Evolutionary conservation across 768 basidiomycete genomes (phyloP), one percentile per base, ranked within the genome.

Genomic region (Boletus rubroflammeus): DNA sequence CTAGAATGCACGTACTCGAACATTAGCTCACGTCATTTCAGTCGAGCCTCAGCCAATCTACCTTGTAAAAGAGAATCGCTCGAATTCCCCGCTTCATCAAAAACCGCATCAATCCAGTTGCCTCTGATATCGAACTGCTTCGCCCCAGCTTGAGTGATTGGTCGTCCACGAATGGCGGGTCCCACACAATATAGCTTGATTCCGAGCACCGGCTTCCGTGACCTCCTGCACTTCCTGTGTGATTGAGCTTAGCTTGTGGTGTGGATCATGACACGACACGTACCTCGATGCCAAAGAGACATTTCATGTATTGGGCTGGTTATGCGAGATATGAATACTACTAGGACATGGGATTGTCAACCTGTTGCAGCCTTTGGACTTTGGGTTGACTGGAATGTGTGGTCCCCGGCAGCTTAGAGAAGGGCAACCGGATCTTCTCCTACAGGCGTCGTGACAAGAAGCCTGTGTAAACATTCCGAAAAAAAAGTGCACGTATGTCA

Each of bases 51-150:
- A 43, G 13, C 11, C 36, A 17, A 47, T 58, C 15, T 48, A 86
- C 90, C 76, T 90, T 88, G 76, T 91, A 93, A 66, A 95, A 96
- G n/a, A 96, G 71, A 55, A 96, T 93, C 5, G 86, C 84, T 31
- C 90, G 76, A 29, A 93, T 68, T 3, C 93, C 93, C 3, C 81
- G 78, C 55, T 85, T 85, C 88, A 96, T 91, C 47, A 95, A 71
- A 66, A 82, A 90, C 43, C 81, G 76, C 84, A 93, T 90, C 42
- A 95, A 59, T 3, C 72, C 66, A 2, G 82, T 85, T 3, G 90
- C 87, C 62, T 96, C 88, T 3, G 74, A 72, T 53, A 92, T 73
- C 6, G 89, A 73, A 54, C 81, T 82, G 13, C 74, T 66, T 36
- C 80, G 76, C 0, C 86, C 86, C 23, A 85, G 66, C 28, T 74